Evolutionary conservation across 495 filamentous ascomycete genomes (phyloP), one percentile per base, ranked within the genome.

Genomic region (Penicillium bovifimosum): DNA sequence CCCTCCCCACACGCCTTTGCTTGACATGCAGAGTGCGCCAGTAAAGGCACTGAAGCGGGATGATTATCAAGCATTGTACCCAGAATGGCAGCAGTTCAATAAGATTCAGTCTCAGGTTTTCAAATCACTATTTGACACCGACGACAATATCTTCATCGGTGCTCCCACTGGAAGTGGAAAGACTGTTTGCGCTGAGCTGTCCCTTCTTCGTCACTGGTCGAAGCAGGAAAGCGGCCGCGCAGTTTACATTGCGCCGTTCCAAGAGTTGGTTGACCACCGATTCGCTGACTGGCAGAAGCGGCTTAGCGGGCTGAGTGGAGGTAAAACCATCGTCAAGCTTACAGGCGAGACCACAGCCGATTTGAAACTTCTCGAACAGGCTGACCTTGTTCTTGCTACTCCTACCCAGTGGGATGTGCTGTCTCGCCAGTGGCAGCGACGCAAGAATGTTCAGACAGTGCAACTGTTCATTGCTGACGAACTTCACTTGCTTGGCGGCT

Each of bases 51-150:
- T 99, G 44, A 97, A 97, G 77, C 81, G 79, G 17, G 81, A 86
- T 43, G 92, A 97, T 39, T 96, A 83, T 60, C 78, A 85, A 47
- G 77, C 79, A 16, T 75, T 99, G 13, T 99, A 96, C 61, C 84
- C 88, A 7, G 77, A 87, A 32, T 95, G 88, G 85, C 79, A 86
- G 35, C 82, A 84, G 40, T 99, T 97, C 78, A 97, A 97, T 74
- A 96, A 95, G 73, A 84, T 97, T 16, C 95, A 99, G 62, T 96
- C 92, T 3, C 93, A 99, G 62, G 88, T 91, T 0, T 97, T 96
- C 75, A 95, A 96, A 68, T 86, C 88, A 0, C 79, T 99, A 2
- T 96, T 86, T 63, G 83, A 85, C 28, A 84, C 88, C 0, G 88
- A 97, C 64, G 90, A 96, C 58, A 96, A 91, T 56, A 90, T 96